Evolutionary conservation across 805 yeast genomes (phyloP), one percentile per base, ranked within the genome.

Genomic region (Yarrowia sp.): DNA sequence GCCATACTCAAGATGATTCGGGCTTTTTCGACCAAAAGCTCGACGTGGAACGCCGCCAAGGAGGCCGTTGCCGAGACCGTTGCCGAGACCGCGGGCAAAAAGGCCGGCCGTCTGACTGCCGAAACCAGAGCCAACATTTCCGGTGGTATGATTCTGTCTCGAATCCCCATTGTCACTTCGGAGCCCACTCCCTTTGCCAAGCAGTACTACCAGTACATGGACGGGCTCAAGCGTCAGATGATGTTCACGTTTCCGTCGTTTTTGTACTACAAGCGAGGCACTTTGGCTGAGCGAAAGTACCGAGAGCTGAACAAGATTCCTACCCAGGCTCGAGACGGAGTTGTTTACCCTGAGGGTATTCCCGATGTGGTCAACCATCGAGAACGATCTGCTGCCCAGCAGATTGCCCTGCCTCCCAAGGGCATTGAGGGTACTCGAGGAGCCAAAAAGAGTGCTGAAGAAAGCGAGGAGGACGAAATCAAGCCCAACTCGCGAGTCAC

Each of bases 181-280:
- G 93, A 89, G 67, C 78, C 86, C 63, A 80, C 87, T 10, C 83
- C 80, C 65, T 88, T 93, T 70, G 97, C 91, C 70, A 72, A 79
- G 66, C 85, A 85, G 61, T 95, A 87, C 76, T 90, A 88, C 74
- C 79, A 85, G 63, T 95, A 95, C 75, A 96, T 92, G 76, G 83
- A 85, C 61, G 96, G 90, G 74, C 81, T 95, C 64, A 92, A 92
- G 80, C 86, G 86, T 72, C 83, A 98, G 71, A 81, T 95, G 69
- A 92, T 92, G 96, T 92, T 97, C 97, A 92, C 98, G 0, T 95
- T 95, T 76, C 98, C 99, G 5, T 86, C 88, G 70, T 91, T 91
- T 83, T 92, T 85, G 74, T 95, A 92, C 78, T 95, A 87, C 79
- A 90, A 88, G 73, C 87, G 84, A 71, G 98, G 98, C 67, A 88